phyloP scores from a whole-genome alignment of 2,329 filamentous ascomycete species.

The Arthrobotrys sinensis region DNA sequence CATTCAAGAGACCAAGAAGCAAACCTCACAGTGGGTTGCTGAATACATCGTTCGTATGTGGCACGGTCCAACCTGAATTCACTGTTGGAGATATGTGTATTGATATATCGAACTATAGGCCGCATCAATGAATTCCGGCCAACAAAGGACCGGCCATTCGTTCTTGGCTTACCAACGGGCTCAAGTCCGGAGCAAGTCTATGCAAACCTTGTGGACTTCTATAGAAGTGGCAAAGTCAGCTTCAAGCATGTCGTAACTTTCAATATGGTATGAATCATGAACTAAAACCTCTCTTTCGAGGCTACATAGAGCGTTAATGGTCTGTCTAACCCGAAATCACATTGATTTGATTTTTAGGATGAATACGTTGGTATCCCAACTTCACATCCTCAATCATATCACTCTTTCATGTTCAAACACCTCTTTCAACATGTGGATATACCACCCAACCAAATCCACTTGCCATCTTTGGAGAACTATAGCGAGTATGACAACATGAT shows the following conservation, averaged over 20 bases:
- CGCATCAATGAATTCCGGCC: conserved; percentile 84
- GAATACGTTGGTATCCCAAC: conserved; percentile 88
- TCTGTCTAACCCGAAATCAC: conserved; percentile 7
- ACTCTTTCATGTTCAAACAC: conserved; percentile 93
- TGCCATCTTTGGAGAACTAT: conserved; percentile 83
- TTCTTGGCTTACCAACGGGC: conserved; percentile 86
- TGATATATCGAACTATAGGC: conserved; percentile 69
- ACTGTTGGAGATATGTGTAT: not conserved
- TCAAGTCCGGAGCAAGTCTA: conserved; percentile 86
- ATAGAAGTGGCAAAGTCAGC: conserved; percentile 75
- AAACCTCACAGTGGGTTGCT: conserved; percentile 60
- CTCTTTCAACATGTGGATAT: conserved; percentile 91
- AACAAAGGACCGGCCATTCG: conserved; percentile 80
- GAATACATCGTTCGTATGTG: conserved; percentile 59
- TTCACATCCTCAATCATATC: conserved; percentile 87
- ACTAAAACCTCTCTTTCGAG: conserved; percentile 61
- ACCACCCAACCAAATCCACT: conserved; percentile 84
- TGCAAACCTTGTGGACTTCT: conserved; percentile 76
- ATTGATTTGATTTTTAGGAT: conserved; percentile 72
- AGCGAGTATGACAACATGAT: conserved; percentile 85
- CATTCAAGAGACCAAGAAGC: conserved; percentile 48
- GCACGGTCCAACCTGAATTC: not conserved
- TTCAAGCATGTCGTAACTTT: conserved; percentile 92
- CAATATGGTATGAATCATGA: conserved; percentile 78
- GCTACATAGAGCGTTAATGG: not conserved